Base-by-base conservation (phyloP, 2,329 filamentous ascomycete species). In the Huntiella abstrusa region DNA sequence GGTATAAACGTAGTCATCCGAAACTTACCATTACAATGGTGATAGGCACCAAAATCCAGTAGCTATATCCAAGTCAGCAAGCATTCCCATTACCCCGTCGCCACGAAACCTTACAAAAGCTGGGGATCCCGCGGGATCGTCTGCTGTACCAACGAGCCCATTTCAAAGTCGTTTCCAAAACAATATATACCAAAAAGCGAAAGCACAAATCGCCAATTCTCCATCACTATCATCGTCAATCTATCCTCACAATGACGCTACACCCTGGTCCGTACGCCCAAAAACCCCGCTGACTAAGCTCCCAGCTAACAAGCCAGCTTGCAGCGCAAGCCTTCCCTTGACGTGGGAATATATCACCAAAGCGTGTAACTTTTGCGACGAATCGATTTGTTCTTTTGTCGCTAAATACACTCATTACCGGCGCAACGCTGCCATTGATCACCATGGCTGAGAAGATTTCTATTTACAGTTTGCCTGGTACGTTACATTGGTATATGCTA, bases 81-180 rank as follows among this genome's bases (percentile, higher is more conserved):
- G 44, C 19, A 16, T 45, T 5, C 33, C 11, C 33, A 16, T 17
- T 5, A 12, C 4, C 38, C 33, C 11, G 36, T 33, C 17, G 19
- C 28, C 11, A n/a, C 43, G 17, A 13, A 43, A 37, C 7, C 83
- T 60, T 69, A 96, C 91, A 98, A 94, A 54, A 98, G 71, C 65
- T 94, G 87, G 58, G 91, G 88, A 81, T 98, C 92, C 75, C 91
- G 67, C 68, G 93, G 83, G 75, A 98, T 95, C 69, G 86, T 91
- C 71, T 98, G 91, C 55, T 38, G 61, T 53, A 53, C 35, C n/a
- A 22, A 19, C 33, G 16, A 13, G 32, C 45, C 34, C 45, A 45
- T 45, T n/a, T n/a, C 39, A 35, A 34, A 17, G 3, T 41, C 11
- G 7, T 10, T 28, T 28, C 22, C 22, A 28, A 28, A 8, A 2